Evolutionary conservation across 176 grass and related monocot species (phyloP).

Genomic region (Hsuehochloa calcarea): DNA sequence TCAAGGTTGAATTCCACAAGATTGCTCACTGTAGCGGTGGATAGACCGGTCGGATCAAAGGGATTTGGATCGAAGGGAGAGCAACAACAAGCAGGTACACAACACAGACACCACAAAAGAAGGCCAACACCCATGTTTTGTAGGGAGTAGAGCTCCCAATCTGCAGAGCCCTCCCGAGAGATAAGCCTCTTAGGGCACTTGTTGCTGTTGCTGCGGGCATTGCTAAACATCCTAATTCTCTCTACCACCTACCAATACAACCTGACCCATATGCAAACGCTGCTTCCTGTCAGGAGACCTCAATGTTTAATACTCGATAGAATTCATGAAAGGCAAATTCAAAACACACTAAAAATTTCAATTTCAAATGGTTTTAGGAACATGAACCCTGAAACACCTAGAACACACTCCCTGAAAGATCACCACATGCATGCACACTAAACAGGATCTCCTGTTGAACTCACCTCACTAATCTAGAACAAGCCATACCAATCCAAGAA

Average conservation of each 20-base stretch:
- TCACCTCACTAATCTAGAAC: background rate
- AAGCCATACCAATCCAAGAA: too few species aligned
- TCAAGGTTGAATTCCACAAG: slow-evolving; percentile 30
- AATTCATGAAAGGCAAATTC: background rate
- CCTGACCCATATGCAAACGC: background rate
- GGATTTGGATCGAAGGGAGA: slow-evolving; percentile 18
- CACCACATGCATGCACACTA: background rate
- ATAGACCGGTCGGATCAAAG: background rate
- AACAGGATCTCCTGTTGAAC: background rate
- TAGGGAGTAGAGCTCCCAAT: too few species aligned
- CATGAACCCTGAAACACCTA: background rate
- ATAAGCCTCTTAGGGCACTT: slow-evolving; percentile 49
- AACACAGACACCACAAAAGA: slow-evolving; percentile 67
- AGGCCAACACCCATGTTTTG: slow-evolving; percentile 53
- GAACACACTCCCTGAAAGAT: background rate
- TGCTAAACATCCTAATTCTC: slow-evolving; percentile 28
- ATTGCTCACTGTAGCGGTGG: slow-evolving; percentile 7
- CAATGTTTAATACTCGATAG: background rate
- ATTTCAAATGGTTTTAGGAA: background rate
- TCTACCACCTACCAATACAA: background rate
- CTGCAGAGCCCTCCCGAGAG: slow-evolving; percentile 57
- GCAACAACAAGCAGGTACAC: slow-evolving; percentile 36
- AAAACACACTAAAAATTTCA: background rate
- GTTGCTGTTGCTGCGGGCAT: background rate
- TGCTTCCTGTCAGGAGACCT: background rate